These are phyloP conservation scores for Colletotrichum tamarilloi DNA, from an alignment of 2,329 filamentous ascomycete species.

Conservation along the genomic window DNA sequence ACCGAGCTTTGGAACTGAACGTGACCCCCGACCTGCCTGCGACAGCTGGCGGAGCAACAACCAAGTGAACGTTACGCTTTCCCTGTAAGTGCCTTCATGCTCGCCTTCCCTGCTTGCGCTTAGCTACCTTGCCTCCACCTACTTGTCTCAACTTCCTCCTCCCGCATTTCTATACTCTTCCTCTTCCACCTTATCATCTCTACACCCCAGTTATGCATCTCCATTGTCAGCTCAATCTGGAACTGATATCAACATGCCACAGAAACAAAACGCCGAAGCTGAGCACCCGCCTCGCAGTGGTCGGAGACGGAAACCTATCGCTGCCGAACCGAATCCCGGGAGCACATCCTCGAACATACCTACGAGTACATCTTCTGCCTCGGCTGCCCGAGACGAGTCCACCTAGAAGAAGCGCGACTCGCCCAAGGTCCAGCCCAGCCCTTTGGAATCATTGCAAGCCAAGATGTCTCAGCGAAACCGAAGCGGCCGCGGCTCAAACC, in stretches of 20 bases:
- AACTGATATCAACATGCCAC: constrained; percentile 10
- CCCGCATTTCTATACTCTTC: background rate
- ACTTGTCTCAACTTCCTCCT: too few species aligned
- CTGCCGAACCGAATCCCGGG: background rate
- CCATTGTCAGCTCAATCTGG: background rate
- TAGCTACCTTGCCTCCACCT: background rate
- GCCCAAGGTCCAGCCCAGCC: background rate
- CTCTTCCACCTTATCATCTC: background rate
- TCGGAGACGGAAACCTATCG: background rate
- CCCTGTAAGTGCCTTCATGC: constrained; percentile 4
- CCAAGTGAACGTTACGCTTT: background rate
- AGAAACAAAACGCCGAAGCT: background rate
- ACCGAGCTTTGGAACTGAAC: background rate
- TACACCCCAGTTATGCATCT: background rate
- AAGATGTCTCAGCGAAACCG: constrained; percentile 58
- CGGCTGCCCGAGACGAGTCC: background rate
- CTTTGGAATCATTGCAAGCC: constrained; percentile 1
- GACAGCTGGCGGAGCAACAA: background rate
- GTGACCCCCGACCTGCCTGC: background rate
- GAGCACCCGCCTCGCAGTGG: background rate
- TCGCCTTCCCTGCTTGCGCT: background rate
- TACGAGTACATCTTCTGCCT: background rate
- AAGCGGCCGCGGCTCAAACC: constrained; percentile 56
- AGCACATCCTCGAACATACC: background rate
- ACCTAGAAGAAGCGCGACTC: constrained; percentile 19